phyloP scores from a whole-genome alignment of 345 rosid species.

The Tarenaya hassleriana region DNA sequence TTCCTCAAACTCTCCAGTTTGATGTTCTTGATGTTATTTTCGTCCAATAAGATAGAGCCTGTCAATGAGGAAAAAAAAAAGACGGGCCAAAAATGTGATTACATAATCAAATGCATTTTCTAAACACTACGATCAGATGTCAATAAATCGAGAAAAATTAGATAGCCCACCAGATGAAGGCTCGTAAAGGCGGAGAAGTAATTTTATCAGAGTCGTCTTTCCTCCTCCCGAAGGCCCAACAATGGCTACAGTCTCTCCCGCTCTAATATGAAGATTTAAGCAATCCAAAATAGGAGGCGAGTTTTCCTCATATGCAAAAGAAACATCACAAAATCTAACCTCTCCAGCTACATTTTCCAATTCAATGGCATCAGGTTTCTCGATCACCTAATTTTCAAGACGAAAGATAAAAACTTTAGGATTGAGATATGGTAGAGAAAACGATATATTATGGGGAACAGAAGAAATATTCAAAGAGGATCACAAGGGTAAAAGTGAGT shows the following conservation, averaged over 20 bases:
- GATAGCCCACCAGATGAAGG: slow-evolving; percentile 52
- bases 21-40: slow-evolving; percentile 50
- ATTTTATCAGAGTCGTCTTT: slow-evolving; percentile 84
- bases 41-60: slow-evolving; percentile 69
- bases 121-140: slow-evolving; percentile 8
- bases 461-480: slow-evolving; percentile 1
- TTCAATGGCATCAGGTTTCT: slow-evolving; percentile 49
- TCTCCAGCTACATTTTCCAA: slow-evolving; percentile 64
- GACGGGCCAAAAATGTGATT: background rate
- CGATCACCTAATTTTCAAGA: slow-evolving; percentile 46
- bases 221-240: slow-evolving; percentile 99
- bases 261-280: slow-evolving; percentile 69
- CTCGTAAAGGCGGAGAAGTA: slow-evolving; percentile 91
- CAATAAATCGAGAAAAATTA: slow-evolving; percentile 1
- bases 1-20: slow-evolving; percentile 66
- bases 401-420: slow-evolving; percentile 7
- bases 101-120: slow-evolving; percentile 2
- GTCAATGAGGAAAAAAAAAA: slow-evolving; percentile 16
- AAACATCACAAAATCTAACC: slow-evolving; percentile 56
- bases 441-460: background rate
- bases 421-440: background rate
- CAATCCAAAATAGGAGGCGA: slow-evolving; percentile 55
- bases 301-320: slow-evolving; percentile 58
- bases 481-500: background rate
- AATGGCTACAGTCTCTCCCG: slow-evolving; percentile 90